A percentile compares a stretch with the other conserved stretches of the same genome.
Evolutionary conservation across 2,329 filamentous ascomycete genomes (phyloP).

Genomic region (Akanthomyces dipterigenus): DNA sequence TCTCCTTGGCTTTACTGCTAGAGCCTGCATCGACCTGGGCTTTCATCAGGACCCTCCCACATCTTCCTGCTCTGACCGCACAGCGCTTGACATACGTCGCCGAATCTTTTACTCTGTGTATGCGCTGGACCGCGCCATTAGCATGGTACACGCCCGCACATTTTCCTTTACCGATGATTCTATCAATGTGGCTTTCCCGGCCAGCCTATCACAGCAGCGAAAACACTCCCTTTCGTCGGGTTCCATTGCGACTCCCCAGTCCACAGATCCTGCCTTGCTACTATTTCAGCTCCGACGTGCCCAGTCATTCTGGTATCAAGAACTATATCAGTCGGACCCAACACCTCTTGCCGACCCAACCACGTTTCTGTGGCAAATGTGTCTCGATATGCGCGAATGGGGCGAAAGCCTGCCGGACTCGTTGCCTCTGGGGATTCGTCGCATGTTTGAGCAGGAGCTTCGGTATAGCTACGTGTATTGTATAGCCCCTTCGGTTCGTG

Average conservation of each 20-base stretch:
- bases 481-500: constrained; percentile 69
- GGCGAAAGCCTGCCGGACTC: constrained; percentile 64
- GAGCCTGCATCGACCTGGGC: constrained; percentile 82
- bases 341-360: constrained; percentile 61
- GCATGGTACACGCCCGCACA: constrained; percentile 76
- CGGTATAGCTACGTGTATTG: constrained; percentile 90
- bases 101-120: constrained; percentile 89
- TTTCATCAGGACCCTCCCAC: constrained; percentile 85
- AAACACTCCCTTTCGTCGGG: constrained; percentile 35
- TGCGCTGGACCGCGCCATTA: constrained; percentile 79
- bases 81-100: constrained; percentile 68
- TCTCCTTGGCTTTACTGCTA: constrained; percentile 80
- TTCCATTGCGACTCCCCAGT: constrained; percentile 39
- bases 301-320: constrained; percentile 85
- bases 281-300: constrained; percentile 78
- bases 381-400: constrained; percentile 73
- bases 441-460: constrained; percentile 80
- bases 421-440: constrained; percentile 58
- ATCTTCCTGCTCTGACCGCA: constrained; percentile 59
- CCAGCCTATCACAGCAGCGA: constrained; percentile 31
- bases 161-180: constrained; percentile 94
- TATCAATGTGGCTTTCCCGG: constrained; percentile 71
- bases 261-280: constrained; percentile 64
- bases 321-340: constrained; percentile 73
- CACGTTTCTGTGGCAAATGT: constrained; percentile 68